phyloP scores from a whole-genome alignment of 2,329 filamentous ascomycete species.

The Neodidymelliopsis sp. region DNA sequence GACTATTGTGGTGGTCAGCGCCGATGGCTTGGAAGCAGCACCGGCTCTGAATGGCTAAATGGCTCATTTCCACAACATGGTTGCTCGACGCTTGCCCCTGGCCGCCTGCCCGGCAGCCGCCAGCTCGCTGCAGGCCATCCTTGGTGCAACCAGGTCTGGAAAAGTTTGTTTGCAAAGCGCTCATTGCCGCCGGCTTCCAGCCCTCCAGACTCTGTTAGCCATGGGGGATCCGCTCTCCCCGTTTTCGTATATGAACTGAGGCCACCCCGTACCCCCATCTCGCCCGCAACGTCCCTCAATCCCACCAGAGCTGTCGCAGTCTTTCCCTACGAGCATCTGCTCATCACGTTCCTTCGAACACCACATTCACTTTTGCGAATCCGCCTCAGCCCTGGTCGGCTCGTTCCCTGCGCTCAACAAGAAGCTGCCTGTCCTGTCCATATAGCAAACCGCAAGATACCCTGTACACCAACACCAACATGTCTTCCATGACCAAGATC shows the following conservation, averaged over 20 bases:
- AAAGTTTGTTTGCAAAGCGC: slow-evolving; percentile 35
- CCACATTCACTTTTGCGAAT: slow-evolving; percentile 47
- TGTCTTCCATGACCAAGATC: slow-evolving; percentile 49
- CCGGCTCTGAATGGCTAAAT: slow-evolving; percentile 19
- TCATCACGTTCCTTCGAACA: slow-evolving; percentile 51
- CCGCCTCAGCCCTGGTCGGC: slow-evolving; percentile 55
- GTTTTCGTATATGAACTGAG: slow-evolving; percentile 38
- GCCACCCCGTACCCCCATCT: slow-evolving; percentile 32
- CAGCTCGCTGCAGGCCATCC: slow-evolving; percentile 27
- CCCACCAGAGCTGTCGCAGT: slow-evolving; percentile 46
- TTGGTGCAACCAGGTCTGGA: slow-evolving; percentile 33
- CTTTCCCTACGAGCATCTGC: slow-evolving; percentile 52
- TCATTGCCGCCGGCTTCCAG: slow-evolving; percentile 26
- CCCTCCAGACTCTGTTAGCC: slow-evolving; percentile 16
- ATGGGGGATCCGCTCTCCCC: slow-evolving; percentile 22
- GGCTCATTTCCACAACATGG: slow-evolving; percentile 10
- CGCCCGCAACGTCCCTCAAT: slow-evolving; percentile 33
- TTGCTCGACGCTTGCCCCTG: slow-evolving; percentile 32
- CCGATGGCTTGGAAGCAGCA: slow-evolving; percentile 20
- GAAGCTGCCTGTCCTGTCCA: slow-evolving; percentile 40
- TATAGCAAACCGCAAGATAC: slow-evolving; percentile 20
- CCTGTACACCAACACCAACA: slow-evolving; percentile 33
- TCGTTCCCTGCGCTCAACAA: slow-evolving; percentile 48
- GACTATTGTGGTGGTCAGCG: slow-evolving; percentile 14
- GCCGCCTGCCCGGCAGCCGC: slow-evolving; percentile 26